Percentiles rank a stretch among this genome's conserved stretches.
These are phyloP conservation scores for Neofusicoccum laricinum DNA, from an alignment of 2,329 filamentous ascomycete genomes.

Conservation along the genomic window DNA sequence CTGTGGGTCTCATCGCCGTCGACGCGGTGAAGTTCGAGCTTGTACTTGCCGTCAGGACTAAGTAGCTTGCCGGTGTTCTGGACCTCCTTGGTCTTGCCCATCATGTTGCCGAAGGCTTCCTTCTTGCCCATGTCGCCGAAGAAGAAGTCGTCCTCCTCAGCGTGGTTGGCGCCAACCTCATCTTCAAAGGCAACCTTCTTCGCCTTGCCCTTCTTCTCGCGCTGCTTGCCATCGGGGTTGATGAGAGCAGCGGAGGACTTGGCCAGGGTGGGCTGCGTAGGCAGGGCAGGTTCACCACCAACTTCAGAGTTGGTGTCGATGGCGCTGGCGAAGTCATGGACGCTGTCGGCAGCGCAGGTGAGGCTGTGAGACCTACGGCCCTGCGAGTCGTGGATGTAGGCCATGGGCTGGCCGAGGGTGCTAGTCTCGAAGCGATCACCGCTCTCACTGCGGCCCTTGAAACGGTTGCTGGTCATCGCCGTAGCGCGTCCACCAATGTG, in stretches of 20 bases:
- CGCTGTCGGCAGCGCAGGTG: neutral
- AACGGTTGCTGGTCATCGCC: neutral
- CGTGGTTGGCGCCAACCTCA: neutral
- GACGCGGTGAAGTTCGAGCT: neutral
- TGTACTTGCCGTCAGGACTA: neutral
- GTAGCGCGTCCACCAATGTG: neutral
- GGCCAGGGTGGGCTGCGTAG: too few relatives aligned
- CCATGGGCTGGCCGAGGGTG: neutral
- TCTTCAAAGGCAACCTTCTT: neutral
- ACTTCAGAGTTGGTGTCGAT: neutral
- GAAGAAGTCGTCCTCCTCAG: neutral
- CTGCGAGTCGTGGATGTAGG: neutral
- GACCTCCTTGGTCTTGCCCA: neutral
- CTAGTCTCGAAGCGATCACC: neutral
- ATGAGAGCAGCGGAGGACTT: too few relatives aligned
- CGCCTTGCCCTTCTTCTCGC: neutral
- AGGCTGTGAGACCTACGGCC: neutral
- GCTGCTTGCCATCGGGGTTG: too few relatives aligned
- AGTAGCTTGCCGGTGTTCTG: neutral
- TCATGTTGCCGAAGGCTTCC: neutral
- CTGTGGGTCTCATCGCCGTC: neutral
- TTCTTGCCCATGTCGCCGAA: neutral
- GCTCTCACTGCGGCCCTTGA: neutral
- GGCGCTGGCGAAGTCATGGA: neutral
- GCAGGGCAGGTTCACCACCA: too few relatives aligned